Evolutionary conservation across 75 land plant genomes (phyloP).

Genomic region (Azolla pinnata): DNA sequence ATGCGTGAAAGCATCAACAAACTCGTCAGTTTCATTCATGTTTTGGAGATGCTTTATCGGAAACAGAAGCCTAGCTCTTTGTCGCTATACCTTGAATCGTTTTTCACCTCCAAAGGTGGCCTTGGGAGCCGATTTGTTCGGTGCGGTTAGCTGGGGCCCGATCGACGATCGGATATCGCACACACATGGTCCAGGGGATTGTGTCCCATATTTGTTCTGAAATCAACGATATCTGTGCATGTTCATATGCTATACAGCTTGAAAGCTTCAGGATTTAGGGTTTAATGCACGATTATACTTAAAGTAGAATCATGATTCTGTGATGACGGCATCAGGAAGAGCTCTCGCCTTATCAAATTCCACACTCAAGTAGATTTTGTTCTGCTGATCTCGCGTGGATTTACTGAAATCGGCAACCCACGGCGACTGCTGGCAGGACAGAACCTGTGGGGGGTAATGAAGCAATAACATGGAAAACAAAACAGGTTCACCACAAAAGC

Average conservation of each 20-base stretch:
- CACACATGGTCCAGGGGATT: conserved; percentile 22
- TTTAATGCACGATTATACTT: too few relatives aligned
- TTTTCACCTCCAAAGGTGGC: conserved; percentile 16
- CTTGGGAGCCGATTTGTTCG: conserved; percentile 17
- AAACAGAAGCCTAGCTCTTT: too few relatives aligned
- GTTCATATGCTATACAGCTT: too few relatives aligned
- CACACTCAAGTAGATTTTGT: conserved; percentile 12
- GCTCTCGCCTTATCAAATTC: conserved; percentile 20
- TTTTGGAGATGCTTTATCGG: too few relatives aligned
- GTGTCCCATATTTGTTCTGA: conserved; percentile 14
- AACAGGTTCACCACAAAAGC: too few relatives aligned
- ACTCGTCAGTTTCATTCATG: too few relatives aligned
- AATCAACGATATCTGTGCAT: too few relatives aligned
- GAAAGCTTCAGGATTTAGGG: too few relatives aligned
- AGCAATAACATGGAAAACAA: too few relatives aligned
- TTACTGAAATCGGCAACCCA: conserved; percentile 8
- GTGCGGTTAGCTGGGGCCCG: conserved; percentile 11
- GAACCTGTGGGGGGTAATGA: conserved; percentile 9
- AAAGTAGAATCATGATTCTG: too few relatives aligned
- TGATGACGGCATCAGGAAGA: too few relatives aligned
- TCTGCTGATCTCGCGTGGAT: conserved; percentile 16
- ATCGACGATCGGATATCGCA: conserved; percentile 10
- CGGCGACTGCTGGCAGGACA: conserved; percentile 20
- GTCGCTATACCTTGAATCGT: conserved; percentile 15
- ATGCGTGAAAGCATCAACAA: too few relatives aligned